Evolutionary conservation across 2,329 filamentous ascomycete species (phyloP), one percentile per base, ranked within the genome.

Genomic region (Albophoma yamanashiensis): DNA sequence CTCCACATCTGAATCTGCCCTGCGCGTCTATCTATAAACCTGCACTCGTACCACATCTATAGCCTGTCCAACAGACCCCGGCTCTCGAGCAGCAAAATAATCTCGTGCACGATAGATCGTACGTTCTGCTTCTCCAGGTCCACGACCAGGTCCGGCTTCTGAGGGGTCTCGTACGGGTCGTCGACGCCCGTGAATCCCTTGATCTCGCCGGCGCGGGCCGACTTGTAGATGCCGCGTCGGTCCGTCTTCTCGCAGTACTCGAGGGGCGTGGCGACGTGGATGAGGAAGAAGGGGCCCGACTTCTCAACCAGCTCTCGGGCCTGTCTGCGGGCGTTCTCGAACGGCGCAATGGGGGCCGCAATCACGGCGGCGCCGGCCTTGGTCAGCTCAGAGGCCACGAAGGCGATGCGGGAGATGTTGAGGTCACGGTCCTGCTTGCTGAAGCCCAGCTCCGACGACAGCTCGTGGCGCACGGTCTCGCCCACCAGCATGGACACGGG

Each of bases 111-210:
- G 63, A 93, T 93, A 62, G 89, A 94, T 70, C 94, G 84, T 56
- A 97, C 92, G 66, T 86, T 89, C 76, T 90, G 91, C 83, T 89
- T 94, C 77, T 89, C 87, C 60, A 88, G 74, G 75, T 97, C 89
- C 45, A 97, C 93, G 6, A 86, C 85, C 65, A 99, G 80, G 73
- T 97, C 87, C 39, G 92, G 84, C 77, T 93, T 92, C 66, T 77
- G 69, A 12, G 94, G 94, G 27, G 76, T 72, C 86, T 99, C 94
- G 73, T 99, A 99, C 56, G 94, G 92, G 79, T 97, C 93, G 73
- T 97, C 93, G 60, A 99, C 92, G 69, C 94, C 94, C 9, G 94
- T 99, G 83, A 99, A 99, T 65, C 92, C 92, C 85, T 92, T 94
- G 77, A 99, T 95, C 79, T 96, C 89, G 61, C 94, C 94, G 25